Conservation (phyloP, 2,329 filamentous ascomycete species). For the Parastagonospora avenae region DNA sequence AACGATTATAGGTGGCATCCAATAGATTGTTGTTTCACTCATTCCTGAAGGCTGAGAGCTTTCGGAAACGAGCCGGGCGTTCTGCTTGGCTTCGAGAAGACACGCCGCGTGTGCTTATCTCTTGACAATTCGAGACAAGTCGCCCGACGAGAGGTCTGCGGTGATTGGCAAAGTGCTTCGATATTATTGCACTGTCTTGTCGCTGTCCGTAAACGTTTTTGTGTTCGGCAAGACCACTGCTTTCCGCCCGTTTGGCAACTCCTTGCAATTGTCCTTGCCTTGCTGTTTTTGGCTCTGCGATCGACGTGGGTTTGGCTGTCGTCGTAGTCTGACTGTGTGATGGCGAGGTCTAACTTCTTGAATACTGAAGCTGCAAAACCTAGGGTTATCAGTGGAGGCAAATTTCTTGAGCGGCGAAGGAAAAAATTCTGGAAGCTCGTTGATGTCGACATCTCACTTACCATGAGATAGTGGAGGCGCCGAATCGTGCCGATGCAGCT, state of each 20-base stretch:
- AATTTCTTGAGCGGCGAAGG: not conserved
- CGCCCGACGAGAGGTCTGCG: not conserved
- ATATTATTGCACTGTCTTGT: not conserved
- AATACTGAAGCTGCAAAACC: not conserved
- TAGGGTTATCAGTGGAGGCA: not conserved
- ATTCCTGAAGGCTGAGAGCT: not conserved
- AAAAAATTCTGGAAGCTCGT: not conserved
- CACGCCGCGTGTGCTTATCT: conserved; percentile 25
- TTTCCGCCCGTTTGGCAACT: conserved; percentile 12
- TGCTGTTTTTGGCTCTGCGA: not conserved
- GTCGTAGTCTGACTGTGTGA: not conserved
- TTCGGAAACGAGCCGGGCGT: not conserved
- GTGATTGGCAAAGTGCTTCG: conserved; percentile 7
- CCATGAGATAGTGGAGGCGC: not conserved
- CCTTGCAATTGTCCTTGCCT: not conserved
- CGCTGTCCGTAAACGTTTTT: not conserved
- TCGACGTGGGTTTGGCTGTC: not conserved
- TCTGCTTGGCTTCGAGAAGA: conserved; percentile 16
- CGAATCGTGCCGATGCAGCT: not conserved
- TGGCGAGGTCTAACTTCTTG: not conserved
- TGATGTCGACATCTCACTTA: not conserved
- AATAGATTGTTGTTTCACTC: not conserved
- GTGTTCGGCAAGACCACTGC: conserved; percentile 4
- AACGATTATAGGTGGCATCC: not conserved
- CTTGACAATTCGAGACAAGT: conserved; percentile 4